A percentile compares a stretch with the other conserved stretches of the same genome.
These are phyloP conservation scores for Aphanocladium album DNA, from an alignment of 2,329 filamentous ascomycete species.

Conservation along the genomic window DNA sequence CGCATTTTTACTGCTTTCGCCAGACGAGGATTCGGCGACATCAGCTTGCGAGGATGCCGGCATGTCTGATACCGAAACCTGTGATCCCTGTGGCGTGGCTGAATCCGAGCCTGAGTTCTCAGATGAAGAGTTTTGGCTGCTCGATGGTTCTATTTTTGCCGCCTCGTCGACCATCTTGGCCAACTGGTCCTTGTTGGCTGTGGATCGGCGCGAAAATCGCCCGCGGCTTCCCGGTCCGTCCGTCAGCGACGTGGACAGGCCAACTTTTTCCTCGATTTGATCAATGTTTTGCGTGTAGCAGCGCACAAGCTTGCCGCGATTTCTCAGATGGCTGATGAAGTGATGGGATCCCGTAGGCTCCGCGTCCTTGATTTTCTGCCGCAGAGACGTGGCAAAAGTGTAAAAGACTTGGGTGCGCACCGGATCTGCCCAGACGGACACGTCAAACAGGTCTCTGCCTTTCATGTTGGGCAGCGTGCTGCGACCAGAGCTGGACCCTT, in stretches of 20 bases:
- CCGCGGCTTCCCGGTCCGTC: slow-evolving; percentile 58
- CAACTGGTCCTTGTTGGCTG: slow-evolving; percentile 28
- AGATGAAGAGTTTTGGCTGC: slow-evolving; percentile 15
- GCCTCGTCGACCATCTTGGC: slow-evolving; percentile 35
- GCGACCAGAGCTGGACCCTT: slow-evolving; percentile 29
- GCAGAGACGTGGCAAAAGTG: slow-evolving; percentile 63
- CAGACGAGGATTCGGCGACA: slow-evolving; percentile 18
- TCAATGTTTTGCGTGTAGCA: slow-evolving; percentile 77
- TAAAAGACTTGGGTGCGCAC: slow-evolving; percentile 66
- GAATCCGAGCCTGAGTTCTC: background rate
- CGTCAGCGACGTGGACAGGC: slow-evolving; percentile 57
- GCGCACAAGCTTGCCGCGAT: slow-evolving; percentile 62
- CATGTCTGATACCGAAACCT: background rate
- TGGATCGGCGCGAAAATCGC: slow-evolving; percentile 51
- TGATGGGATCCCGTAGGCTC: slow-evolving; percentile 61
- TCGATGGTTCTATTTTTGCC: slow-evolving; percentile 10
- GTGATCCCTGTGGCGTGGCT: background rate
- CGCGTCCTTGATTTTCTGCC: slow-evolving; percentile 59
- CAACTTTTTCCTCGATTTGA: slow-evolving; percentile 65
- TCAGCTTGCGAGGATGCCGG: slow-evolving; percentile 10
- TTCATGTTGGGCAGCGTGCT: slow-evolving; percentile 56
- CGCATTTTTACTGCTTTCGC: slow-evolving; percentile 17
- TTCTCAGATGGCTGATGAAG: slow-evolving; percentile 62
- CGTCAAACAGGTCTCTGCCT: slow-evolving; percentile 67
- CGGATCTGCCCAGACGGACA: slow-evolving; percentile 64